Percentiles rank a stretch among this genome's conserved stretches.
Conservation (phyloP, 192 early-diverging fungal genomes). For the Backusella mclennaniae region DNA sequence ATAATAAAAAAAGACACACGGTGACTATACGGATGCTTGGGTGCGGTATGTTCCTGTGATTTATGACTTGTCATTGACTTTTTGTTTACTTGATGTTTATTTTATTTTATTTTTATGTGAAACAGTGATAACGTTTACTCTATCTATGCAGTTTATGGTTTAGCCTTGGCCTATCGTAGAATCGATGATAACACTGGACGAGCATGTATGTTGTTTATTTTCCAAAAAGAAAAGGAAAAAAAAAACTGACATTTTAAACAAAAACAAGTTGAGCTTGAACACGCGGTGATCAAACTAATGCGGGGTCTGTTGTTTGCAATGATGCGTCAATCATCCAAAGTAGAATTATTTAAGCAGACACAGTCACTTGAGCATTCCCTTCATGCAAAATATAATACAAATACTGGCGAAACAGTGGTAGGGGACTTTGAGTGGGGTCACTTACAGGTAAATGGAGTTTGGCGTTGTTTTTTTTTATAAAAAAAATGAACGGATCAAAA, state of each 20-base stretch:
- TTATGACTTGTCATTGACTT: neutral
- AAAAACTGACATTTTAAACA: neutral
- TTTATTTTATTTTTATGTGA: neutral
- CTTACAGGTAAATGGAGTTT: constrained; percentile 47
- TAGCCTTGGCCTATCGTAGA: constrained; percentile 77
- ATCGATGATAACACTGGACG: constrained; percentile 79
- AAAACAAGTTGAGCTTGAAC: constrained; percentile 67
- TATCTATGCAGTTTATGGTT: constrained; percentile 77
- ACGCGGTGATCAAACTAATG: constrained; percentile 84
- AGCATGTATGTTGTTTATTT: constrained; percentile 53
- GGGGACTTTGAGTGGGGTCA: constrained; percentile 86
- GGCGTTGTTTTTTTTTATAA: no score
- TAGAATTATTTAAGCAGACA: constrained; percentile 78
- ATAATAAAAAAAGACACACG: constrained; percentile 52
- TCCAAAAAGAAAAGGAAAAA: neutral
- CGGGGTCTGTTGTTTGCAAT: constrained; percentile 75
- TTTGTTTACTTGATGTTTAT: neutral
- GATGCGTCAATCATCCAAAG: constrained; percentile 81
- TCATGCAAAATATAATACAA: constrained; percentile 87
- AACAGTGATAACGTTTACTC: constrained; percentile 85
- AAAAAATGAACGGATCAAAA: no score
- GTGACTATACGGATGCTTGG: constrained; percentile 85
- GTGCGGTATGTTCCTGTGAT: constrained; percentile 56
- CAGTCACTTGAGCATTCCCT: constrained; percentile 69
- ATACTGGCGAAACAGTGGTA: constrained; percentile 81